Evolutionary conservation across 2,329 filamentous ascomycete species (phyloP).

Genomic region (Ophiosphaerella narmari): DNA sequence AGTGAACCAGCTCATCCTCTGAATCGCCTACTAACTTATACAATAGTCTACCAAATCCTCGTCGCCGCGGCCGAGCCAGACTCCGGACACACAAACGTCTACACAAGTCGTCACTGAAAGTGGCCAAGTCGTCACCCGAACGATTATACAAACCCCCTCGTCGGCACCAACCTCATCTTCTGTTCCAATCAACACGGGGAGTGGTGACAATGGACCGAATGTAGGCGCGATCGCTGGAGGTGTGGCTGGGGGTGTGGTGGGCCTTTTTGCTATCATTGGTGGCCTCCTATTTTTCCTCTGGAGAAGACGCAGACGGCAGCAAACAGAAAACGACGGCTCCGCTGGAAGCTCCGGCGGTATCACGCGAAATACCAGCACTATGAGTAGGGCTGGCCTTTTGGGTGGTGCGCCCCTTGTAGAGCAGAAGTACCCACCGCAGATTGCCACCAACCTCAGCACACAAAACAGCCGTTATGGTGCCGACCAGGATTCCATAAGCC

Average conservation of each 20-base stretch:
- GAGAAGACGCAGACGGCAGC: constrained; percentile 35
- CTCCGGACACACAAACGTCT: neutral
- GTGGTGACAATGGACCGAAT: constrained; percentile 25
- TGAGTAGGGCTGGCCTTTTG: constrained; percentile 55
- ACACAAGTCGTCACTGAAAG: constrained; percentile 49
- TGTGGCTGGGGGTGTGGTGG: constrained; percentile 49
- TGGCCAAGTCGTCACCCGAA: constrained; percentile 50
- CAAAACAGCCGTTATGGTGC: constrained; percentile 34
- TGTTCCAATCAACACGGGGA: constrained; percentile 14
- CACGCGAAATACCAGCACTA: constrained; percentile 52
- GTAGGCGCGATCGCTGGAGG: constrained; percentile 53
- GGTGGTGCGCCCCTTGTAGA: constrained; percentile 24
- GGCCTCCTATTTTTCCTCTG: constrained; percentile 48
- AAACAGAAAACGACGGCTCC: constrained; percentile 20
- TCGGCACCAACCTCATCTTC: constrained; percentile 7
- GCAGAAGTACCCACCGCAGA: constrained; percentile 23
- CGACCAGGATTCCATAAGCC: constrained; percentile 38
- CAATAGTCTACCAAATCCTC: constrained; percentile 17
- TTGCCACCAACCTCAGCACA: constrained; percentile 34
- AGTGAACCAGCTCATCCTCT: constrained; percentile 8
- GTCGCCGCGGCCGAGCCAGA: constrained; percentile 12
- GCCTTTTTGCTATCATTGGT: constrained; percentile 43
- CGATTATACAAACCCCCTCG: constrained; percentile 47
- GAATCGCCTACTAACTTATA: constrained; percentile 12
- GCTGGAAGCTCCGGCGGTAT: constrained; percentile 27